Evolutionary conservation across 768 basidiomycete species (phyloP), one percentile per base, ranked within the genome.

Genomic region (Boletus insuetus): DNA sequence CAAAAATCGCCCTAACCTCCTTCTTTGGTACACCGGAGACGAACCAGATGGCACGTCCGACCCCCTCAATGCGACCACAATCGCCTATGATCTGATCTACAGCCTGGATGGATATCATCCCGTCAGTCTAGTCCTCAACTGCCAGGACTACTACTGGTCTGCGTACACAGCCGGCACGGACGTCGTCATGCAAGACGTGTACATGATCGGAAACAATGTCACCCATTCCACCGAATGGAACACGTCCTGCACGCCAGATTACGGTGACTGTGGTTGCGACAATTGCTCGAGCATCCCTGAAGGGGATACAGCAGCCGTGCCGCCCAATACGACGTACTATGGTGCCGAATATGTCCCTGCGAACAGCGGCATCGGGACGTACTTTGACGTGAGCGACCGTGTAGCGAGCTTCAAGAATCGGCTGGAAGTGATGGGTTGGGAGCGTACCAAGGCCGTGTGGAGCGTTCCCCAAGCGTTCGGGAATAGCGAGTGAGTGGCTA

Each of bases 201-300:
- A 70, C 53, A 71, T 70, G 64, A 57, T 80, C 34, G 72, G 69
- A 8, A 87, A 82, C 65, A 88, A 88, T 51, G 80, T 83, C 22
- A 86, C 82, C 4, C 84, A 77, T 63, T 87, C 86, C 19, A 74
- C 72, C 40, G 73, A 75, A 10, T 89, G 84, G 83, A 65, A 77
- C 20, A 89, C 87, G 0, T 59, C 74, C 3, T 90, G 88, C 66
- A 87, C 85, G 3, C 62, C 64, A 2, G 79, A 83, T 58, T 89
- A 81, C 58, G 90, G 89, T 3, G 83, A 82, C 63, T 91, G 89
- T 60, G 91, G 91, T 60, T 90, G 75, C 54, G 86, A 85, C 61
- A 78, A 82, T 59, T 93, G 91, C 67, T 0, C 52, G 29, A 69
- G 69, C 46, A 66, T 71, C 39, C 11, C 61, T 2, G 70, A 80